phyloP scores from a whole-genome alignment of 2,329 filamentous ascomycete species.

The Claviceps sorghi region DNA sequence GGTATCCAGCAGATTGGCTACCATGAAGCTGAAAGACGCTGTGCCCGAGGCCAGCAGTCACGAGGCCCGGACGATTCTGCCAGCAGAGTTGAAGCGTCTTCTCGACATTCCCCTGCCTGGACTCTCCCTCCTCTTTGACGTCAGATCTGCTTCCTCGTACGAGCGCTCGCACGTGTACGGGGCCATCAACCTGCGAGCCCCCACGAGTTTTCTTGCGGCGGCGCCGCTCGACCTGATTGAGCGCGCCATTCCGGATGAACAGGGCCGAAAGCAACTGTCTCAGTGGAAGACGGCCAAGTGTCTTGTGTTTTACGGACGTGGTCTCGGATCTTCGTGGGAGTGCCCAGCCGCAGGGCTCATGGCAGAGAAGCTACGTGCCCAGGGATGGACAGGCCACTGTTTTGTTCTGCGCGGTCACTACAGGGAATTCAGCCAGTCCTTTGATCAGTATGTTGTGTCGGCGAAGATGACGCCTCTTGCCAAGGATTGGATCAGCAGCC shows the following conservation, averaged over 20 bases:
- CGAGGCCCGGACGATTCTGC: constrained; percentile 33
- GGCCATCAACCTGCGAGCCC: constrained; percentile 37
- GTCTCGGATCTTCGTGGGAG: constrained; percentile 34
- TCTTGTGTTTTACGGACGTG: constrained; percentile 38
- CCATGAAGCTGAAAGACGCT: constrained; percentile 25
- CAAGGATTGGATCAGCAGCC: constrained; percentile 24
- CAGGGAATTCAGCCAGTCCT: constrained; percentile 38
- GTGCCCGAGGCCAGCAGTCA: constrained; percentile 14
- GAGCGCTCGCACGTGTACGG: constrained; percentile 36
- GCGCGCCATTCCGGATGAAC: constrained; percentile 32
- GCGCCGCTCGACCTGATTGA: constrained; percentile 37
- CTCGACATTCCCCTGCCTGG: constrained; percentile 34
- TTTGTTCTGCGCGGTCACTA: constrained; percentile 43
- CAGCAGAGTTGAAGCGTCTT: constrained; percentile 34
- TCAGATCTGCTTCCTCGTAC: constrained; percentile 32
- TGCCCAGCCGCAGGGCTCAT: constrained; percentile 34
- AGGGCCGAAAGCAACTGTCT: constrained; percentile 30
- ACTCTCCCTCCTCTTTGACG: constrained; percentile 33
- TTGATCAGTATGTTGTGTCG: constrained; percentile 34
- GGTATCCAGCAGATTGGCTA: constrained; percentile 29
- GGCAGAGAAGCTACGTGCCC: constrained; percentile 27
- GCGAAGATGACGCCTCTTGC: constrained; percentile 26
- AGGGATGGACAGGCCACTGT: constrained; percentile 35
- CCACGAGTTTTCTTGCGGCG: constrained; percentile 31
- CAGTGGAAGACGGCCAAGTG: constrained; percentile 32